A percentile compares a stretch with the other conserved stretches of the same genome.
phyloP scores from a whole-genome alignment of 345 rosid genomes.

The Mallotus nudiflorus region DNA sequence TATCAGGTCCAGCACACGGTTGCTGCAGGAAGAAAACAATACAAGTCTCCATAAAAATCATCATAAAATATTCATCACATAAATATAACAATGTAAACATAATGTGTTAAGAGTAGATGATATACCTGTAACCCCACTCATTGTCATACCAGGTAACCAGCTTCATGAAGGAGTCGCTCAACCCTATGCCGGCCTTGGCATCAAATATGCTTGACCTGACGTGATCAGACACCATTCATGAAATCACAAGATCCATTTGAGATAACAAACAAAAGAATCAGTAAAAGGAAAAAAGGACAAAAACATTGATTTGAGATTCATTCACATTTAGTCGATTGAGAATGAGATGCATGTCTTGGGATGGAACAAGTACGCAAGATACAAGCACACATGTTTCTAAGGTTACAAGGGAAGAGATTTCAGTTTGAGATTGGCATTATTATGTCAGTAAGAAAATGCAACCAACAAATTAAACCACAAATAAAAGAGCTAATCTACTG shows the following conservation, averaged over 20 bases:
- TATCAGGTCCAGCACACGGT: constrained; percentile 93
- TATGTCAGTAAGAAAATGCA: neutral
- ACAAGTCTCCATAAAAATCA: neutral
- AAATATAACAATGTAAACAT: neutral
- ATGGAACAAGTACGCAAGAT: neutral
- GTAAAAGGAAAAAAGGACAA: too few species aligned
- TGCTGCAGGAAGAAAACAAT: constrained; percentile 51
- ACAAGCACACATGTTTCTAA: too few species aligned
- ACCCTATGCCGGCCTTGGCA: constrained; percentile 95
- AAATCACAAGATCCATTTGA: neutral
- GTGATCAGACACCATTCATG: neutral
- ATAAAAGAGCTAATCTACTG: too few species aligned
- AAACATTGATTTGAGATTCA: too few species aligned
- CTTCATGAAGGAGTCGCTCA: constrained; percentile 80
- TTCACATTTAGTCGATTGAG: neutral
- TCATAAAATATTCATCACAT: too few species aligned
- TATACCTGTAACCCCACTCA: constrained; percentile 99
- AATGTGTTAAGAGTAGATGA: neutral
- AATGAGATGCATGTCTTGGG: neutral
- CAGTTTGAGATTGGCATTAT: too few species aligned
- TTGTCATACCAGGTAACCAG: constrained; percentile 96
- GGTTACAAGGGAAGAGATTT: too few species aligned
- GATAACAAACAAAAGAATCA: too few species aligned
- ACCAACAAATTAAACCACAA: neutral
- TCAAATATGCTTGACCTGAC: constrained; percentile 97